Percentiles rank a stretch among this genome's conserved stretches.
phyloP scores from a whole-genome alignment of 495 filamentous ascomycete species.

The Penicillium coprophilum region DNA sequence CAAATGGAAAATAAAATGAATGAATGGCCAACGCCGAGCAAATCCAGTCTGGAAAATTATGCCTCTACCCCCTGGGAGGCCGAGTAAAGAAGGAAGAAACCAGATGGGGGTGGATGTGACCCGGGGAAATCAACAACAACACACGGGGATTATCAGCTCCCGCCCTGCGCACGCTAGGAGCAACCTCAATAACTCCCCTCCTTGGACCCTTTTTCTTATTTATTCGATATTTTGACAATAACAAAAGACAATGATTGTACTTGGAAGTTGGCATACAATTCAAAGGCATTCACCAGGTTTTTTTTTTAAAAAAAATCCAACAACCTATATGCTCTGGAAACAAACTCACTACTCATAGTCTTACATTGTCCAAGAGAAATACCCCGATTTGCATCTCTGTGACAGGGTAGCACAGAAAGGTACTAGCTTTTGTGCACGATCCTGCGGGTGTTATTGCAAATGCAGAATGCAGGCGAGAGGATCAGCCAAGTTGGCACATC shows the following conservation, averaged over 20 bases:
- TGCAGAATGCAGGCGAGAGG: constrained; percentile 13
- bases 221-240: neutral
- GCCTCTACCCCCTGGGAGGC: constrained; percentile 16
- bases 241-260: neutral
- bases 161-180: constrained; percentile 30
- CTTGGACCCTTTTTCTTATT: constrained; percentile 1
- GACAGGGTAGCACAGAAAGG: constrained; percentile 1
- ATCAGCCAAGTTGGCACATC: constrained; percentile 14
- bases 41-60: neutral
- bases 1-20: constrained; percentile 13
- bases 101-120: constrained; percentile 15
- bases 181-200: constrained; percentile 17
- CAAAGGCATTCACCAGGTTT: neutral
- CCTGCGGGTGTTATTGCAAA: constrained; percentile 20
- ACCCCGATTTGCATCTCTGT: constrained; percentile 1
- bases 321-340: neutral
- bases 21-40: neutral
- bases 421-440: constrained; percentile 15
- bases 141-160: constrained; percentile 24
- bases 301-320: too few relatives aligned
- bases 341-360: neutral
- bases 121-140: constrained; percentile 28
- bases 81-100: constrained; percentile 27
- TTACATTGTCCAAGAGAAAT: constrained; percentile 1
- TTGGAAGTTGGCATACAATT: neutral